Percentiles rank a stretch among this genome's conserved stretches.
Conservation (phyloP, 2,329 filamentous ascomycete species). For the Metarhizium humberi region DNA sequence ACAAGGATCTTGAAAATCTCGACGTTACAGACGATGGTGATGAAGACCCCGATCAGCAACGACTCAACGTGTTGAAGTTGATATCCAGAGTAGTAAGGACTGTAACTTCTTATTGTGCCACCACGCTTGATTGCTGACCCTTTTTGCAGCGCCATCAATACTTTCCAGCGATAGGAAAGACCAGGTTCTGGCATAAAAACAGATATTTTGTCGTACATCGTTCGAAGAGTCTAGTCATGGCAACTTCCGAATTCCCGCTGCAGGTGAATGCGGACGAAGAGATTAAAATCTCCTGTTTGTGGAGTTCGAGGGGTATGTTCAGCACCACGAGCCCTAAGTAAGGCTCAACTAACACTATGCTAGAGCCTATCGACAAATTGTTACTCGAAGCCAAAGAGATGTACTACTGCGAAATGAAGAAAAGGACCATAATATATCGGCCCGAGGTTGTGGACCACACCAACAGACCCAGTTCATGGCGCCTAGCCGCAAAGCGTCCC, state of each 20-base stretch:
- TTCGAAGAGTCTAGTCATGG: slow-evolving; percentile 31
- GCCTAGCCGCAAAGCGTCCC: slow-evolving; percentile 51
- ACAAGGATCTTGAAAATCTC: slow-evolving; percentile 32
- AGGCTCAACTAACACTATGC: neutral
- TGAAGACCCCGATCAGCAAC: slow-evolving; percentile 26
- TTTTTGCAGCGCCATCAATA: slow-evolving; percentile 36
- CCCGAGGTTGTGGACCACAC: slow-evolving; percentile 37
- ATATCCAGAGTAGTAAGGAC: slow-evolving; percentile 18
- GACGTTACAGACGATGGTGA: slow-evolving; percentile 29
- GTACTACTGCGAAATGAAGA: slow-evolving; percentile 42
- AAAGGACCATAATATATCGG: slow-evolving; percentile 50
- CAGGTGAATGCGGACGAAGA: slow-evolving; percentile 41
- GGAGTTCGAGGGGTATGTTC: slow-evolving; percentile 27
- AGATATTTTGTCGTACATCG: slow-evolving; percentile 40
- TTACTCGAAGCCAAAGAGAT: slow-evolving; percentile 42
- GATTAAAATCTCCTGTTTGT: slow-evolving; percentile 45
- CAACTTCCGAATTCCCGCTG: slow-evolving; percentile 23
- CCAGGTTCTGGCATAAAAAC: slow-evolving; percentile 44
- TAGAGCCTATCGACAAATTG: slow-evolving; percentile 45
- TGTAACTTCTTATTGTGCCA: neutral
- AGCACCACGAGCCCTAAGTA: neutral
- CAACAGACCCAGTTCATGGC: slow-evolving; percentile 40
- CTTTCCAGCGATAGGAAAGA: slow-evolving; percentile 42
- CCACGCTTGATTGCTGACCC: neutral
- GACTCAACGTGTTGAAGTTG: slow-evolving; percentile 51